phyloP scores from a whole-genome alignment of 805 yeast genomes.

The Crinitomyces ghanaensis region DNA sequence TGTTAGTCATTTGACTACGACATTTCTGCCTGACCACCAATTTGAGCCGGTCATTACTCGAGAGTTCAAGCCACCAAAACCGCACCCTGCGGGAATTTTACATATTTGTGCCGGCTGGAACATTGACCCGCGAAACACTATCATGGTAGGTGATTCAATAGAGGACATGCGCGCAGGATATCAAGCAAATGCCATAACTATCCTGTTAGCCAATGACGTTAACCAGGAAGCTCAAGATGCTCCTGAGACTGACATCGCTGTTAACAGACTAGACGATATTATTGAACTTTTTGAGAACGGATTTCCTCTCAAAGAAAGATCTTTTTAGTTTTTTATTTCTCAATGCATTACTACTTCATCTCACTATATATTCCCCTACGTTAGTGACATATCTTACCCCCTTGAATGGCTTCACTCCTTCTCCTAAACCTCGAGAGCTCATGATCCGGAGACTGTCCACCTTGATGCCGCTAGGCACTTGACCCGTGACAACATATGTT shows the following conservation, averaged over 20 bases:
- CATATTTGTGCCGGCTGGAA: slow-evolving; percentile 43
- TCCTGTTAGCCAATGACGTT: slow-evolving; percentile 41
- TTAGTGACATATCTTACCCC: slow-evolving; percentile 77
- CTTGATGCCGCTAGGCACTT: slow-evolving; percentile 63
- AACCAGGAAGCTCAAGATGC: slow-evolving; percentile 35
- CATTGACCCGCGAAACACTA: slow-evolving; percentile 33
- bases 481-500: slow-evolving; percentile 51
- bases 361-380: slow-evolving; percentile 46
- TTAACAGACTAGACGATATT: slow-evolving; percentile 27
- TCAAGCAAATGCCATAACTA: slow-evolving; percentile 50
- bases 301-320: slow-evolving; percentile 13
- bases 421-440: slow-evolving; percentile 46
- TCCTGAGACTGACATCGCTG: slow-evolving; percentile 28
- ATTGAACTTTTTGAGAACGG: slow-evolving; percentile 29
- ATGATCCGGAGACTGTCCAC: slow-evolving; percentile 53
- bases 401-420: slow-evolving; percentile 65
- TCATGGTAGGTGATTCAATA: slow-evolving; percentile 66
- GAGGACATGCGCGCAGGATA: slow-evolving; percentile 60
- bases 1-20: slow-evolving; percentile 38
- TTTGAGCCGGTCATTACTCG: slow-evolving; percentile 49
- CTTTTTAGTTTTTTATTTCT: too few species aligned
- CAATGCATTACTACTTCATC: slow-evolving; percentile 18
- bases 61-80: slow-evolving; percentile 57
- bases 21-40: slow-evolving; percentile 31
- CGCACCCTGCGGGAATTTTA: slow-evolving; percentile 50